A percentile compares a stretch with the other conserved stretches of the same genome.
These are phyloP conservation scores for Fusarium drepaniforme DNA, from an alignment of 2,329 filamentous ascomycete genomes.

Conservation along the genomic window DNA sequence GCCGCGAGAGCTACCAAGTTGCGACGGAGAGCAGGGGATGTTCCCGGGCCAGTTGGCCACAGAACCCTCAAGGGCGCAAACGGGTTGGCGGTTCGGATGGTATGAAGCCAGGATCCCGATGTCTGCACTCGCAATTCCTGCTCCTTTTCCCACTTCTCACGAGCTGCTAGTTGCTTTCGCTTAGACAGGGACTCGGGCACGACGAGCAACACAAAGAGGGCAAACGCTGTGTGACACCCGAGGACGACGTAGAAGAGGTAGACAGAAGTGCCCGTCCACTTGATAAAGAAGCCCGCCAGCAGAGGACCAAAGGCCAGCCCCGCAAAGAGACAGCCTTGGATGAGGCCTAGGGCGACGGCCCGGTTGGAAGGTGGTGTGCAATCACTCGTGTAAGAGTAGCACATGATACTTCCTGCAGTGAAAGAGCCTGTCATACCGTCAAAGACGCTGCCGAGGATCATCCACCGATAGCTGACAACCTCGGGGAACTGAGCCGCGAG, in stretches of 20 bases:
- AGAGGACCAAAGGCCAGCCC: conserved; percentile 92
- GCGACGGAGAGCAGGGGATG: conserved; percentile 70
- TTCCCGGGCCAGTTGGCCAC: conserved; percentile 76
- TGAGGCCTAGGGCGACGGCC: conserved; percentile 87
- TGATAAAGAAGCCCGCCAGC: conserved; percentile 82
- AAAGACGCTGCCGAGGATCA: conserved; percentile 80
- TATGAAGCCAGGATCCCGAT: conserved; percentile 45
- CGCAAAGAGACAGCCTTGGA: conserved; percentile 88
- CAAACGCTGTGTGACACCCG: conserved; percentile 78
- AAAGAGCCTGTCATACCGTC: conserved; percentile 93
- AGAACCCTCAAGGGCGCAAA: conserved; percentile 83
- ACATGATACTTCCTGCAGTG: conserved; percentile 80
- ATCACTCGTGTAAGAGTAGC: conserved; percentile 90
- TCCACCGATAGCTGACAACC: conserved; percentile 78
- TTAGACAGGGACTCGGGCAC: conserved; percentile 89
- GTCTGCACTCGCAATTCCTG: conserved; percentile 51
- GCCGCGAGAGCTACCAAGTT: conserved; percentile 87
- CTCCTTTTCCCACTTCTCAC: conserved; percentile 72
- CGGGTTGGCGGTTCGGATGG: conserved; percentile 69
- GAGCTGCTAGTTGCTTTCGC: conserved; percentile 76
- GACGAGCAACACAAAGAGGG: conserved; percentile 76
- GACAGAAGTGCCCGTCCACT: conserved; percentile 80
- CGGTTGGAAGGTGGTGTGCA: conserved; percentile 85
- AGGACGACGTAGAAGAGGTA: conserved; percentile 89
- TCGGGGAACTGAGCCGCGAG: conserved; percentile 82